Evolutionary conservation across 257 asterid genomes (phyloP).

Genomic region (Solanum neorickii): DNA sequence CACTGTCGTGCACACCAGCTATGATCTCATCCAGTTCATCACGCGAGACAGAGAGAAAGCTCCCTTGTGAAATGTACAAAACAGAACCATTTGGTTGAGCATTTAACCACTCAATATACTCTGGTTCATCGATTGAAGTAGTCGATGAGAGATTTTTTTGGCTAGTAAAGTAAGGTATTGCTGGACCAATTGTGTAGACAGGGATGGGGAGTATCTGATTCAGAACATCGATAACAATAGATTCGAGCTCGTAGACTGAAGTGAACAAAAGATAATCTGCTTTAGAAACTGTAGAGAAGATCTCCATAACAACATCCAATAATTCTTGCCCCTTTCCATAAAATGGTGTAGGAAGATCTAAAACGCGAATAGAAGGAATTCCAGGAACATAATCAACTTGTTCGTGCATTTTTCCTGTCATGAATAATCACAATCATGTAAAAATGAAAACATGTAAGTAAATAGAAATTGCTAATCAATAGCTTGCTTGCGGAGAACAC

Average conservation of each 20-base stretch:
- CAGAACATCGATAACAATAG: constrained; percentile 22
- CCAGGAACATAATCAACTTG: constrained; percentile 44
- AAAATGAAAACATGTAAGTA: neutral
- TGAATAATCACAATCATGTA: neutral
- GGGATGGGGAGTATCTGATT: constrained; percentile 10
- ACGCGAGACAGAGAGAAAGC: constrained; percentile 29
- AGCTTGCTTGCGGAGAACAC: neutral
- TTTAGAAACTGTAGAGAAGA: constrained; percentile 4
- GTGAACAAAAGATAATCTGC: constrained; percentile 32
- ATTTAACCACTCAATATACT: constrained; percentile 35
- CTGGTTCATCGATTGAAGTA: neutral
- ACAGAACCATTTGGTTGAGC: constrained; percentile 39
- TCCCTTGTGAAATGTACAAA: constrained; percentile 50
- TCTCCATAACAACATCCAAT: neutral
- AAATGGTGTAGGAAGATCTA: constrained; percentile 30
- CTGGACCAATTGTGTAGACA: constrained; percentile 33
- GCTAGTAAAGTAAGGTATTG: constrained; percentile 12
- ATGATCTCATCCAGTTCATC: constrained; percentile 43
- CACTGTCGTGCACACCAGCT: constrained; percentile 22
- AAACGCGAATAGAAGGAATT: constrained; percentile 21
- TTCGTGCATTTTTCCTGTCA: constrained; percentile 28
- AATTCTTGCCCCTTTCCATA: constrained; percentile 5
- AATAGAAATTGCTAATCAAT: neutral
- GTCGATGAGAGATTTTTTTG: neutral
- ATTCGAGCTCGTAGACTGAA: constrained; percentile 35